Evolutionary conservation across 495 filamentous ascomycete genomes (phyloP).

Genomic region (Glutinoglossum americanum): DNA sequence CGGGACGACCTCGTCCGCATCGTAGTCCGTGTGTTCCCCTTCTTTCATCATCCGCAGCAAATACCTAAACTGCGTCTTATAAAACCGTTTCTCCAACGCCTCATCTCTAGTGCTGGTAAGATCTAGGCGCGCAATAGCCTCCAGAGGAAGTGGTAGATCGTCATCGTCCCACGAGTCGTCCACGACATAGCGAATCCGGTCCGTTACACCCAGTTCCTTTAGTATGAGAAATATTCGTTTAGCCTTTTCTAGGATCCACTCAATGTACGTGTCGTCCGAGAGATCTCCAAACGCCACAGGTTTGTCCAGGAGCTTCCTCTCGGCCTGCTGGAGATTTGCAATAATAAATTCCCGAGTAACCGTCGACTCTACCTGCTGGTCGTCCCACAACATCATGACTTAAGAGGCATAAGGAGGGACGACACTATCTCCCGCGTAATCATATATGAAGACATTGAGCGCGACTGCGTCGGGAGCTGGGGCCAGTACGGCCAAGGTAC

Average conservation of each 20-base stretch:
- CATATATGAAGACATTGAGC: constrained; percentile 20
- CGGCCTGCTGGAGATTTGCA: constrained; percentile 39
- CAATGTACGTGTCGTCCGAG: constrained; percentile 77
- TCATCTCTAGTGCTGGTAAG: constrained; percentile 39
- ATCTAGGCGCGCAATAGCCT: constrained; percentile 43
- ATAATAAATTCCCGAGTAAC: constrained; percentile 50
- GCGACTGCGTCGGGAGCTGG: constrained; percentile 15
- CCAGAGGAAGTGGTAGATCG: constrained; percentile 60
- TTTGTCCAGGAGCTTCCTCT: constrained; percentile 42
- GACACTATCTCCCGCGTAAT: constrained; percentile 18
- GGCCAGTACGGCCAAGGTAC: neutral
- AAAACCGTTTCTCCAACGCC: constrained; percentile 50
- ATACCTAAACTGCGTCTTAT: constrained; percentile 61
- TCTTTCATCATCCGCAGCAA: constrained; percentile 47
- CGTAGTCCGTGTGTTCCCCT: constrained; percentile 52
- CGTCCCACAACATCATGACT: constrained; percentile 44
- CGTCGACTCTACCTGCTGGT: constrained; percentile 50
- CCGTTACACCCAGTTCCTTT: constrained; percentile 54
- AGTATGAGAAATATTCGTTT: constrained; percentile 67
- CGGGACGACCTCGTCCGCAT: constrained; percentile 58
- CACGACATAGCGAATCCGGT: constrained; percentile 68
- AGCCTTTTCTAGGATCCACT: constrained; percentile 70
- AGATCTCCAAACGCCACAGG: constrained; percentile 68
- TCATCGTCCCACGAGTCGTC: constrained; percentile 77
- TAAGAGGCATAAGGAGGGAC: constrained; percentile 13